Percentiles rank a stretch among this genome's conserved stretches.
These are phyloP conservation scores for Leishmania lainsoni DNA, from an alignment of 208 protist genomes.

Conservation along the genomic window DNA sequence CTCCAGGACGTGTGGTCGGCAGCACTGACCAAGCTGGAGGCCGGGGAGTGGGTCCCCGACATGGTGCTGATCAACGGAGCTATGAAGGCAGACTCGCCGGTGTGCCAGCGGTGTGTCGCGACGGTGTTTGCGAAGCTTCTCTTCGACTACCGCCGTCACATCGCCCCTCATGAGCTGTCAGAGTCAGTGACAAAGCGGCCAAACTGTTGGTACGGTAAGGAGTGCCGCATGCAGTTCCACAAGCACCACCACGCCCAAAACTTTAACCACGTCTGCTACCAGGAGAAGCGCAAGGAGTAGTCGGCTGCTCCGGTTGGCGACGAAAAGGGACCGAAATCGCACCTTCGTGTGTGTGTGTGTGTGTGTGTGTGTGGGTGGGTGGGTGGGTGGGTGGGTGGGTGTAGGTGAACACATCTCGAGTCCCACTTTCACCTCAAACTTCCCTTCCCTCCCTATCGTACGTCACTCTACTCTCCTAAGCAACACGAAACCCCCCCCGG, in stretches of 20 bases:
- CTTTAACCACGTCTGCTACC: conserved; percentile 89
- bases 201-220: conserved; percentile 89
- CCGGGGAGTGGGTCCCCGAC: conserved; percentile 63
- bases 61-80: conserved; percentile 54
- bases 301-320: background rate
- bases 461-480: background rate
- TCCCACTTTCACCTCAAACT: background rate
- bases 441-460: background rate
- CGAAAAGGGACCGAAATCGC: too few relatives aligned
- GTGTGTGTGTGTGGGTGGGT: conserved; percentile 13
- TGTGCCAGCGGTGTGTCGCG: conserved; percentile 65
- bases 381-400: background rate
- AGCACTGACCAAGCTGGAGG: conserved; percentile 48
- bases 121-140: conserved; percentile 67
- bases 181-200: conserved; percentile 58
- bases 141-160: conserved; percentile 74
- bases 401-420: background rate
- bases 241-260: conserved; percentile 82
- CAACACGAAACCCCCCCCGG: too few relatives aligned
- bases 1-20: conserved; percentile 47
- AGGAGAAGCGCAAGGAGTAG: conserved; percentile 87
- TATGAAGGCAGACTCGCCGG: conserved; percentile 35
- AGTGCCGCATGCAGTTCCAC: conserved; percentile 87
- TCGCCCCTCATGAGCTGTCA: conserved; percentile 58
- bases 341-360: conserved; percentile 6